Conservation (phyloP, 2,329 filamentous ascomycete genomes). For the Fusarium sp. region DNA sequence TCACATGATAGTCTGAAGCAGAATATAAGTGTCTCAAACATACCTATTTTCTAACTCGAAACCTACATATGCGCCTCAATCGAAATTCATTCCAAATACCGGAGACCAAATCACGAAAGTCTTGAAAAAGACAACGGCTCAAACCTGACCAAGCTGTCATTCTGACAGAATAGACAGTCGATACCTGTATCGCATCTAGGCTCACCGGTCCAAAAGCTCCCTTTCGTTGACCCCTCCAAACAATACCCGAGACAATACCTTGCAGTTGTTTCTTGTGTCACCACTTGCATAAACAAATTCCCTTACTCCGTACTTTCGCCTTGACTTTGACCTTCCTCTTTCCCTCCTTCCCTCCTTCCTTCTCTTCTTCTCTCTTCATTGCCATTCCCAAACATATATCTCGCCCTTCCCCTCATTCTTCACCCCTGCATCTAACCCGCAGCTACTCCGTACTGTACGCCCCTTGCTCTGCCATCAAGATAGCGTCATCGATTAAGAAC, state of each 20-base stretch:
- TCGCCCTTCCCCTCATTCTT: conserved; percentile 15
- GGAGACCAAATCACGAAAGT: background rate
- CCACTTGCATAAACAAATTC: conserved; percentile 22
- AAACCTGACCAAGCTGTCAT: conserved; percentile 1
- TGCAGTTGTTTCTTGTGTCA: conserved; percentile 11
- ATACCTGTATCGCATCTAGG: background rate
- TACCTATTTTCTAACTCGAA: background rate
- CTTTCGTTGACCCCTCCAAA: conserved; percentile 29
- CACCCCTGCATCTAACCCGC: conserved; percentile 32
- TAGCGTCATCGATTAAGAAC: conserved; percentile 44
- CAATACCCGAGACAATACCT: conserved; percentile 29
- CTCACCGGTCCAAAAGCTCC: conserved; percentile 7
- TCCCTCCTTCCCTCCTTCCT: background rate
- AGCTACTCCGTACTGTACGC: conserved; percentile 14
- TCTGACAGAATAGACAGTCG: conserved; percentile 16
- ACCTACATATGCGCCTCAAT: background rate
- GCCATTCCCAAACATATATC: background rate
- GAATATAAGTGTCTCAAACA: background rate
- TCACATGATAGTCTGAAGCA: conserved; percentile 1
- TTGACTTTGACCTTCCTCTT: background rate
- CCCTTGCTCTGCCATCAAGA: conserved; percentile 29
- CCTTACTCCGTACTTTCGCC: background rate
- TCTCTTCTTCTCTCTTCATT: background rate
- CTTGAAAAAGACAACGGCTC: background rate
- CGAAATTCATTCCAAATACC: no score